Percentiles rank a stretch among this genome's conserved stretches.
Evolutionary conservation across 768 basidiomycete species (phyloP).

Genomic region (Mycena sanguinolenta): DNA sequence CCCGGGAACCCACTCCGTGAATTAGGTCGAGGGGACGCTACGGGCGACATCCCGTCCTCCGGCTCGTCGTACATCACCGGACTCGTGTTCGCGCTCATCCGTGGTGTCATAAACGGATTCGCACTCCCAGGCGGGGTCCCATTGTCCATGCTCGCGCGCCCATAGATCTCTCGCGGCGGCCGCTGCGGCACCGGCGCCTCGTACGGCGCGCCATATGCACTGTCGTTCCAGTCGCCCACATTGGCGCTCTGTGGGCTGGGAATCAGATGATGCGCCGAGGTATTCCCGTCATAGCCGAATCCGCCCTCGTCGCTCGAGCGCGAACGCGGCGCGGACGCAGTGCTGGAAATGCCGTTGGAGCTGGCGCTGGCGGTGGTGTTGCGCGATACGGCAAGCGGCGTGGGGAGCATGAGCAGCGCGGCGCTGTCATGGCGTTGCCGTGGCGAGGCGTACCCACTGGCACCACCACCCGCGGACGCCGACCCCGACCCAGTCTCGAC

Average conservation of each 20-base stretch:
- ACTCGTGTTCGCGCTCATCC: slow-evolving; percentile 53
- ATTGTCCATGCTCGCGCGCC: slow-evolving; percentile 34
- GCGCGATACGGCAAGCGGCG: slow-evolving; percentile 71
- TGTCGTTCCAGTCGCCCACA: slow-evolving; percentile 53
- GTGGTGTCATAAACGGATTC: slow-evolving; percentile 64
- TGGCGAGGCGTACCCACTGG: slow-evolving; percentile 47
- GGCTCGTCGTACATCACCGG: slow-evolving; percentile 56
- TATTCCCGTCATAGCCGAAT: slow-evolving; percentile 53
- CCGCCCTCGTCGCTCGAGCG: slow-evolving; percentile 61
- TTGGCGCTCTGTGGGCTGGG: slow-evolving; percentile 51
- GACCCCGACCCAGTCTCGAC: slow-evolving; percentile 55
- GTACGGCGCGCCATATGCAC: slow-evolving; percentile 49
- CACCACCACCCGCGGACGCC: neutral
- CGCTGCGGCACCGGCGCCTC: slow-evolving; percentile 35
- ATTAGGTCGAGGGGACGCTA: slow-evolving; percentile 24
- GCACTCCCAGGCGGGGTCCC: slow-evolving; percentile 58
- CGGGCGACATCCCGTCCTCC: slow-evolving; percentile 51
- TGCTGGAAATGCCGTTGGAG: slow-evolving; percentile 58
- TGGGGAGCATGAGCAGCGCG: slow-evolving; percentile 79
- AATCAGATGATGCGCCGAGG: slow-evolving; percentile 59
- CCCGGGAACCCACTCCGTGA: slow-evolving; percentile 41
- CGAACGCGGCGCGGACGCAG: slow-evolving; percentile 46
- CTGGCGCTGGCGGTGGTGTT: slow-evolving; percentile 33
- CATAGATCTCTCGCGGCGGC: slow-evolving; percentile 33
- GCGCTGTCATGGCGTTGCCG: slow-evolving; percentile 79